Evolutionary conservation across 106 monocot species (phyloP), one percentile per base, ranked within the genome.

Genomic region (Posidonia australis): DNA sequence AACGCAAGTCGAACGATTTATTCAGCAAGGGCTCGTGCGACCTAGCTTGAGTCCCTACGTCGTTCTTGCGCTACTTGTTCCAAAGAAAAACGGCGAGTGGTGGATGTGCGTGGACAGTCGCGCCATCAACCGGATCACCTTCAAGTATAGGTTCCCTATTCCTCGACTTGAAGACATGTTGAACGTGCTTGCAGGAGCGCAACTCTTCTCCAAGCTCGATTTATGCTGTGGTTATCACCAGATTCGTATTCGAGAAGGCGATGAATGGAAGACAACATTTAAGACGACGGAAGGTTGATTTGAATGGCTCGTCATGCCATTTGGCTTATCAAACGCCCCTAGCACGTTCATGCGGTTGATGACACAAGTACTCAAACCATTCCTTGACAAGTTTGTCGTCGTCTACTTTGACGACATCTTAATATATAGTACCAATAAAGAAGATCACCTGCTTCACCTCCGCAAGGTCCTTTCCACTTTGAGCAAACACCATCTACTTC

Each of bases 281-380:
- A 70, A 70, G 17, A 70, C 46, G 7, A 59, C 9, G 10, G 46
- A 60, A 23, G 53, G 60, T 0, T 30, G 60, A 12, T 70, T 23
- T 31, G 44, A 70, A 23, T 70, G 70, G 70, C 57, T 59, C 17
- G 46, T 70, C 3, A 70, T 70, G 70, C 44, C 60, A 7, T 70
- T 70, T 28, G 58, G 24, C 1, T 59, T 60, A 19, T 55, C 70
- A 13, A 70, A 59, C 25, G 70, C 70, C 21, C 60, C 46, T 12
- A 70, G 48, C 46, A 70, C 60, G 16, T 70, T 70, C 27, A 44
- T 70, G 59, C 9, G 54, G 11, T 7, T 68, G 22, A 70, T 70
- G 70, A 70, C 46, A 26, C n/a, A 60, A 26, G 60, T 70, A 13
- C 19, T 70, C 0, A 44, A 29, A 20, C 60, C 70, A 30, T 70